Conservation (phyloP, 257 asterid species). For the Verbascum thapsus region DNA sequence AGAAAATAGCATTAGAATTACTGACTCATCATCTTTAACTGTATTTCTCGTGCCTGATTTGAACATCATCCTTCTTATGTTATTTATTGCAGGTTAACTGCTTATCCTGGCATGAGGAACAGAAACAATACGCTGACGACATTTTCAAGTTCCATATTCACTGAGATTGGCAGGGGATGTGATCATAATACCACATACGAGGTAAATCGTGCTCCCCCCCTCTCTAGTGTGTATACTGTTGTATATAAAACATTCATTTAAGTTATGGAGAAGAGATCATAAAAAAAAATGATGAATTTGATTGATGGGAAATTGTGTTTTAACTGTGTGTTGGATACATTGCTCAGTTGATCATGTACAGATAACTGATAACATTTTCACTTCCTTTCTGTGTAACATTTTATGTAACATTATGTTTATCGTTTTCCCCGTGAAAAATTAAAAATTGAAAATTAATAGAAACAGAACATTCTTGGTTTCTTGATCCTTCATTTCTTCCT, state of each 20-base stretch:
- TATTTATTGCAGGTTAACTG: constrained; percentile 39
- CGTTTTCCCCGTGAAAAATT: not conserved
- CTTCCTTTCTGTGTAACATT: constrained; percentile 43
- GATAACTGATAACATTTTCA: constrained; percentile 32
- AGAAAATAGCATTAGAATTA: not conserved
- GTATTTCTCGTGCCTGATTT: not conserved
- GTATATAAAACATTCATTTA: constrained; percentile 41
- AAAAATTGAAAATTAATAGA: constrained; percentile 28
- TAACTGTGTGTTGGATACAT: constrained; percentile 27
- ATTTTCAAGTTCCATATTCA: constrained; percentile 15
- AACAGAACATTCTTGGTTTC: not conserved
- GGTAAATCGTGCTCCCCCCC: constrained; percentile 23
- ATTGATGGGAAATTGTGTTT: constrained; percentile 28
- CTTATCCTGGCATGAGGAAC: constrained; percentile 8
- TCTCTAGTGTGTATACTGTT: constrained; percentile 31
- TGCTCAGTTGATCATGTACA: constrained; percentile 41
- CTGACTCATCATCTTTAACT: constrained; percentile 2
- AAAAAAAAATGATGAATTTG: constrained; percentile 28
- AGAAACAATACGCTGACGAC: not conserved
- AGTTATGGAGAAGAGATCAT: constrained; percentile 30
- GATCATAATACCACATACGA: constrained; percentile 19
- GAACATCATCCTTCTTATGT: constrained; percentile 2
- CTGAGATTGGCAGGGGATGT: constrained; percentile 12
- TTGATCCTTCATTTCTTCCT: not conserved
- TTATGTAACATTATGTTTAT: not conserved